Percentiles rank a stretch among this genome's conserved stretches.
phyloP scores from a whole-genome alignment of 2,329 filamentous ascomycete genomes.

The Colletotrichum spaethianum region DNA sequence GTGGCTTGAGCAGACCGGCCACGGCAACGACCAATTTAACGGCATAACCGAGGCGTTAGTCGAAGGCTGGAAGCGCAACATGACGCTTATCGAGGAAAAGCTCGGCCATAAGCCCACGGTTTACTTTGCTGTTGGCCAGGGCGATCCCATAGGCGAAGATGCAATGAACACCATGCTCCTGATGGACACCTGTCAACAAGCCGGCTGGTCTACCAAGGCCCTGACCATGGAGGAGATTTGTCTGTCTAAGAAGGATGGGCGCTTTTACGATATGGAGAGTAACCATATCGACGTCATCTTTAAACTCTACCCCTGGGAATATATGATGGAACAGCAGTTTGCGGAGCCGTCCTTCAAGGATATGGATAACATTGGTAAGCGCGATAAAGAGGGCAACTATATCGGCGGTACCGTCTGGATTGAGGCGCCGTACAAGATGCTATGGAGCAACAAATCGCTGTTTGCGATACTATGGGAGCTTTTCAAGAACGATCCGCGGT shows the following conservation, averaged over 20 bases:
- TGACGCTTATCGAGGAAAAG: background rate
- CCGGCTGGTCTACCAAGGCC: slow-evolving; percentile 2
- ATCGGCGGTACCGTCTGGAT: slow-evolving; percentile 20
- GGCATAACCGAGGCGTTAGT: background rate
- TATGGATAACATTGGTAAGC: slow-evolving; percentile 6
- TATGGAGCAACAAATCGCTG: slow-evolving; percentile 21
- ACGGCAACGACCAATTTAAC: slow-evolving; percentile 21
- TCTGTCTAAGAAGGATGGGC: background rate
- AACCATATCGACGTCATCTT: slow-evolving; percentile 21
- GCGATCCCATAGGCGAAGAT: background rate
- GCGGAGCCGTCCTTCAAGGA: slow-evolving; percentile 2
- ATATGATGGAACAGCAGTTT: background rate
- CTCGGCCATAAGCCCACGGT: slow-evolving; percentile 16
- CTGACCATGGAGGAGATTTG: slow-evolving; percentile 12
- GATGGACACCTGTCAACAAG: slow-evolving; percentile 26
- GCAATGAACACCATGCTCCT: slow-evolving; percentile 6
- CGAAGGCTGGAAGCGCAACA: slow-evolving; percentile 15
- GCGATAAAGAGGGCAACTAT: slow-evolving; percentile 5
- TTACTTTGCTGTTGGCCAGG: background rate
- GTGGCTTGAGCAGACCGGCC: slow-evolving; percentile 21
- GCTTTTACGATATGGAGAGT: slow-evolving; percentile 2
- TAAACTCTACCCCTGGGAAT: slow-evolving; percentile 24
- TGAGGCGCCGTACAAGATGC: slow-evolving; percentile 23
- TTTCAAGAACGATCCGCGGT: slow-evolving; percentile 21
- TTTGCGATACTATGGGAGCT: slow-evolving; percentile 21